Evolutionary conservation across 441 rosid species (phyloP), one percentile per base, ranked within the genome.

Genomic region (Mallotus japonicus): DNA sequence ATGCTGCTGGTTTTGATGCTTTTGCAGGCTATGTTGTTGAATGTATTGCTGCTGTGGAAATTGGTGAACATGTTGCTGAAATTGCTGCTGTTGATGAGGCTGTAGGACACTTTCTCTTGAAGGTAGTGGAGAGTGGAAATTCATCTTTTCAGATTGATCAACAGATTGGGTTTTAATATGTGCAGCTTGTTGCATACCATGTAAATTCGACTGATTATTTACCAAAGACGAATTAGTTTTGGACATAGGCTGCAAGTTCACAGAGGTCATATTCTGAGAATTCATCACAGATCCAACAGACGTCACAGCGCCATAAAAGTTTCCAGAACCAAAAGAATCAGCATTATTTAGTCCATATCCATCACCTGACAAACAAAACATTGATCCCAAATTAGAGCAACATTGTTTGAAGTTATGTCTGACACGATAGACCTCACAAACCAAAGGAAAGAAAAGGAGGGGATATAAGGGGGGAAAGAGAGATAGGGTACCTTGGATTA

Each of bases 311-410:
- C 92, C 89, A 77, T 83, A 90, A 75, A 86, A 82, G 78, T 80
- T 90, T 73, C 91, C 98, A 78, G 95, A 78, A 67, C 88, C 90
- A 28, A 89, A 80, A 79, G 90, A 78, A 78, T 91, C 99, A 50
- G 89, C 74, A 78, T 68, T 85, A 77, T 72, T 81, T 79, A 87
- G 76, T 73, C 88, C 90, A 89, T 86, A 90, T 59, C 89, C 96
- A 81, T 92, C 98, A 79, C 96, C 99, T 96, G 88, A 80, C 65
- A 83, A 82, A 71, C 22, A 46, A 73, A 67, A 69, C 7, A 32
- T 42, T 42, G 46, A 53, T 49, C 59, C 72, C 44, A 57, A 50
- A 46, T 24, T 20, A 20, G n/a, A 15, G 22, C 47, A 20, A 19
- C 15, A 42, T 42, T 42, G 16, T 75, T 44, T 22, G 10, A 62